Conservation (phyloP, 1,139 yeast genomes). For the Diutina scorzettiae region DNA sequence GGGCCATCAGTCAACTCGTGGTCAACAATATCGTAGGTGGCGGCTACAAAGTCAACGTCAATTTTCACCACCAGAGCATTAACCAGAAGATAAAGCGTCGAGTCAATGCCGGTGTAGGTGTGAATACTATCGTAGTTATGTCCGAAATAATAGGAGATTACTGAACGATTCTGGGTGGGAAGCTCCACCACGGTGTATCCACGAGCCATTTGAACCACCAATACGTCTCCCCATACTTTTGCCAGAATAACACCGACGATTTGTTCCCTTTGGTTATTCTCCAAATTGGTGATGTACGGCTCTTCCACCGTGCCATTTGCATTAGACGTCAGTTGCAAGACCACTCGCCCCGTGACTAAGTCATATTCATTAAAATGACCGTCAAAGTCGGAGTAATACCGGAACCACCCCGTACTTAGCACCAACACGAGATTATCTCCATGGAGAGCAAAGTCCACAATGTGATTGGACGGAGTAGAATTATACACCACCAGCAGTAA, state of each 20-base stretch:
- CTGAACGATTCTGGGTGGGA: background rate
- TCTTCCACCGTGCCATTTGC: slow-evolving; percentile 13
- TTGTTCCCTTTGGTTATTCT: slow-evolving; percentile 21
- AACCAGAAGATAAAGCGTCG: background rate
- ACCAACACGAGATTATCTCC: slow-evolving; percentile 55
- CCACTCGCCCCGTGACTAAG: background rate
- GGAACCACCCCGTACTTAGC: slow-evolving; percentile 39
- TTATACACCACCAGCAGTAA: slow-evolving; percentile 39
- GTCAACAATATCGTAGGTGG: slow-evolving; percentile 19
- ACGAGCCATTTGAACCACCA: slow-evolving; percentile 16
- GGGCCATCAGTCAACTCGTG: slow-evolving; percentile 45
- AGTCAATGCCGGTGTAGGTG: background rate
- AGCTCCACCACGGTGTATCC: background rate
- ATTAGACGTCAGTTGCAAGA: background rate
- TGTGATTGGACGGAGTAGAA: slow-evolving; percentile 41
- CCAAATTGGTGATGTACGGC: slow-evolving; percentile 21
- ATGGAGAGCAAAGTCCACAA: slow-evolving; percentile 43
- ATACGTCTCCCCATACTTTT: slow-evolving; percentile 17
- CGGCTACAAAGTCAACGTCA: slow-evolving; percentile 16
- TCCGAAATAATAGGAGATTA: too few species aligned
- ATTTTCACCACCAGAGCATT: slow-evolving; percentile 14
- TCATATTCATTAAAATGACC: slow-evolving; percentile 48
- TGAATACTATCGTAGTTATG: background rate
- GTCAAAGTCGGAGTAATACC: slow-evolving; percentile 59
- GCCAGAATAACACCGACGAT: slow-evolving; percentile 17